Evolutionary conservation across 179 eudicot genomes (phyloP).

Genomic region (Beta lomatogona): DNA sequence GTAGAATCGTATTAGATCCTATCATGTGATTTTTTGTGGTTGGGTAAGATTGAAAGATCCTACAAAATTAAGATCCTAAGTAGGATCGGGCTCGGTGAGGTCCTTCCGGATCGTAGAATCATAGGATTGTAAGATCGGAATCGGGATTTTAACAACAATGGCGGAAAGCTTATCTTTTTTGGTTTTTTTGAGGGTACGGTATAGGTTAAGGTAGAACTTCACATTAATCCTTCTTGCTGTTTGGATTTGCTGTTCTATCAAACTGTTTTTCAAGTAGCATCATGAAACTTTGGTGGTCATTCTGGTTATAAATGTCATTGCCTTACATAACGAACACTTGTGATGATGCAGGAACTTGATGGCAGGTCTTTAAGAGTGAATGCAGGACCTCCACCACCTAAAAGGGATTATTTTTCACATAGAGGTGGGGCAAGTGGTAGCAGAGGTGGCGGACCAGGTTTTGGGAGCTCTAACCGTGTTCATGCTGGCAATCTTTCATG

Average conservation of each 20-base stretch:
- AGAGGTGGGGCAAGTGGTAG: slow-evolving; percentile 20
- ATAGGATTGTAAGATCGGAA: too few species aligned
- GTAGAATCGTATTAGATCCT: too few species aligned
- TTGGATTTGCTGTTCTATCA: background rate
- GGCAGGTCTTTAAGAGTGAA: slow-evolving; percentile 91
- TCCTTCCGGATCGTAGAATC: too few species aligned
- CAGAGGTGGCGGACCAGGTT: slow-evolving; percentile 50
- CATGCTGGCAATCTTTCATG: slow-evolving; percentile 92
- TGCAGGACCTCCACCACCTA: slow-evolving; percentile 88
- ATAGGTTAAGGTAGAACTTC: background rate
- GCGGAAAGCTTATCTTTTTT: background rate
- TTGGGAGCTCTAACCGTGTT: slow-evolving; percentile 56
- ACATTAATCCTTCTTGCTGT: background rate
- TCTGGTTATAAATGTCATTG: background rate
- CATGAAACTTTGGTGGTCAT: background rate
- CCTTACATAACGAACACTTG: background rate
- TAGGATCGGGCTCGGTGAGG: too few species aligned
- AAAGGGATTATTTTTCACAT: slow-evolving; percentile 47
- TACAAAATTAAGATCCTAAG: too few species aligned
- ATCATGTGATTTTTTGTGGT: too few species aligned
- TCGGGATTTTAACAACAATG: too few species aligned
- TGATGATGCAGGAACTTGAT: slow-evolving; percentile 66
- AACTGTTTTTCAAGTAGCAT: background rate
- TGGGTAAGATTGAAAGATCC: too few species aligned
- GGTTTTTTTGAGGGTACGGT: background rate